A percentile compares a stretch with the other conserved stretches of the same genome.
Evolutionary conservation across 345 rosid genomes (phyloP).

Genomic region (Alliaria petiolata): DNA sequence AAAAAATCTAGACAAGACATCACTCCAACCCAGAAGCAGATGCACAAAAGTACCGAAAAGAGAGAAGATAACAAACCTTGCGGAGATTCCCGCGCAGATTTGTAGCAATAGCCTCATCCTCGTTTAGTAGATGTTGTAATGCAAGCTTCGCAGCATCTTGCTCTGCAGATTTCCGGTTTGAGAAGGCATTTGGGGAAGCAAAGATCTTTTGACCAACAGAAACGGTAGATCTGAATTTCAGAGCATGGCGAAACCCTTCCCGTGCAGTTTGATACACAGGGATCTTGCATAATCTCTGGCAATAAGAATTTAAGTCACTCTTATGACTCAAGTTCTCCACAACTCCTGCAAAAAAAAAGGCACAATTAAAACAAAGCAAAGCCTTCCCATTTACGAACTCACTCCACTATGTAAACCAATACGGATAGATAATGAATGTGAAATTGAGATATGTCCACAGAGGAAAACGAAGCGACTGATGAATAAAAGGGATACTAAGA

Average conservation of each 20-base stretch:
- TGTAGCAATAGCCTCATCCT: not conserved
- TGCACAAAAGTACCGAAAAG: too few species aligned
- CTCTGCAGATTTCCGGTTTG: not conserved
- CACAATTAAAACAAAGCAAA: too few species aligned
- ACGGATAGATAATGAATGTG: too few species aligned
- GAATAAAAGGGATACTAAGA: too few species aligned
- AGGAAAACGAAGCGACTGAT: too few species aligned
- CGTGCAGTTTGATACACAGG: not conserved
- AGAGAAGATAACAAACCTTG: too few species aligned
- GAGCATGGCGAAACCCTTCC: not conserved
- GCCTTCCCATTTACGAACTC: too few species aligned
- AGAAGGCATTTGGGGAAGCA: not conserved
- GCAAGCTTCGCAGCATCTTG: constrained; percentile 22
- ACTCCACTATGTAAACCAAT: too few species aligned
- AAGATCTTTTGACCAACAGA: not conserved
- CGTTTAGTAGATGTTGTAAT: not conserved
- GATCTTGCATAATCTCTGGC: not conserved
- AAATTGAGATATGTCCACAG: too few species aligned
- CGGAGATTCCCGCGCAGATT: not conserved
- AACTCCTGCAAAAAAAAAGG: not conserved
- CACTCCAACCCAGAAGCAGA: too few species aligned
- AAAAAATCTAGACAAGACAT: too few species aligned
- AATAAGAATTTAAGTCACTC: not conserved
- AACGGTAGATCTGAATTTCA: not conserved
- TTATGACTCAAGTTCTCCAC: not conserved